Conservation (phyloP, 1,139 yeast genomes). For the Magnusiomyces suaveolens region DNA sequence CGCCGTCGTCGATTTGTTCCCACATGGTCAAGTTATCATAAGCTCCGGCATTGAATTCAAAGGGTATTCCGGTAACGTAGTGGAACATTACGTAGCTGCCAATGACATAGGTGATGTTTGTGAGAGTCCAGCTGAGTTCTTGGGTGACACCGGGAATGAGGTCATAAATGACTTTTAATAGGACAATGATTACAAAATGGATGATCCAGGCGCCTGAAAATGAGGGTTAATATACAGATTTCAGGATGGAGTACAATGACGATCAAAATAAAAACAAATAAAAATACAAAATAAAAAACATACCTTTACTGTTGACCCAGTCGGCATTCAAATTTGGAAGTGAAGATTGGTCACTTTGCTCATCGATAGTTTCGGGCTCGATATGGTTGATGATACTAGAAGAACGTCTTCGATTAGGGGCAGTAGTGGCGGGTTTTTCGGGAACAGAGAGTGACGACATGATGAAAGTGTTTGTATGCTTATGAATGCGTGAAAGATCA, state of each 20-base stretch:
- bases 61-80: constrained; percentile 92
- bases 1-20: constrained; percentile 98
- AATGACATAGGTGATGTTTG: constrained; percentile 78
- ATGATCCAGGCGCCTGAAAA: constrained; percentile 66
- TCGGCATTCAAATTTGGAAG: constrained; percentile 86
- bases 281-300: no score
- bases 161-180: constrained; percentile 68
- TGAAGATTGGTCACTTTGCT: constrained; percentile 82
- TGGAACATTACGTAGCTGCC: constrained; percentile 96
- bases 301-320: constrained; percentile 84
- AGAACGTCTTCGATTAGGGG: constrained; percentile 39
- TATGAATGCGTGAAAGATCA: no score
- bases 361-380: constrained; percentile 87
- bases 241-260: no score
- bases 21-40: constrained; percentile 95
- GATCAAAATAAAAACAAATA: no score
- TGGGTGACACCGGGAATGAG: constrained; percentile 65
- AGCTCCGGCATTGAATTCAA: constrained; percentile 93
- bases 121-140: constrained; percentile 89
- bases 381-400: constrained; percentile 67
- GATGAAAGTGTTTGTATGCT: no score
- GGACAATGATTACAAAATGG: constrained; percentile 70
- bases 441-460: not conserved
- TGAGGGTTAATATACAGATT: no score
- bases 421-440: not conserved